Conservation (phyloP, 805 yeast genomes). For the Yarrowia yakushimensis region DNA sequence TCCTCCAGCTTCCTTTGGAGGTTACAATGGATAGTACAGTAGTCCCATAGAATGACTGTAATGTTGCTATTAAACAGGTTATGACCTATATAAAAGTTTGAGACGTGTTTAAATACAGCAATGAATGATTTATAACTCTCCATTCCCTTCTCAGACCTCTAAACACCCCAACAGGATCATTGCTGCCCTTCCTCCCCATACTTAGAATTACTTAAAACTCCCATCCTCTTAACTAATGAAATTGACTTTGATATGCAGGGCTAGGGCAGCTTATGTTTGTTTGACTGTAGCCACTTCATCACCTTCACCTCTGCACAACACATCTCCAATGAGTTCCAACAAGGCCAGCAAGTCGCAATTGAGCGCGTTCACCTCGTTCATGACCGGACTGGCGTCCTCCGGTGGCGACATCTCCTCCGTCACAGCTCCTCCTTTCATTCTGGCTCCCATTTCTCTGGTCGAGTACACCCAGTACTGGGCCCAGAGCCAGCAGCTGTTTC, state of each 20-base stretch:
- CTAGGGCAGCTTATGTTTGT: constrained; percentile 16
- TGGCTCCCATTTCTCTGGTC: constrained; percentile 80
- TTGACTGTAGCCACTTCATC: neutral
- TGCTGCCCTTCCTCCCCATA: too few species aligned
- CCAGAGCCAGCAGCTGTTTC: constrained; percentile 79
- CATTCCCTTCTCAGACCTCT: neutral
- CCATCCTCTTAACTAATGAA: neutral
- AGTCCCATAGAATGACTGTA: too few species aligned
- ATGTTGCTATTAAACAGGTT: too few species aligned
- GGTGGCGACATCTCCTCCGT: constrained; percentile 90
- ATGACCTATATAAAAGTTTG: too few species aligned
- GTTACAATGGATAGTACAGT: too few species aligned
- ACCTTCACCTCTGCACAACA: neutral
- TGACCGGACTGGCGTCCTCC: constrained; percentile 86
- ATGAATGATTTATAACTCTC: too few species aligned
- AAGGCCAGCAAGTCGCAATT: constrained; percentile 22
- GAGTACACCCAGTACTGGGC: constrained; percentile 97
- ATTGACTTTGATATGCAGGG: neutral
- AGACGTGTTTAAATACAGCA: too few species aligned
- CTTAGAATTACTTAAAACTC: neutral
- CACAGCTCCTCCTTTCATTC: constrained; percentile 96
- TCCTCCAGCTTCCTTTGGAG: too few species aligned
- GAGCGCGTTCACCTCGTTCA: constrained; percentile 79
- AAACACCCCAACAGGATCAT: neutral
- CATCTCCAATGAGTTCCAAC: constrained; percentile 2